Base-by-base conservation (phyloP, 768 basidiomycete species). In the Leccinum uliginosum region DNA sequence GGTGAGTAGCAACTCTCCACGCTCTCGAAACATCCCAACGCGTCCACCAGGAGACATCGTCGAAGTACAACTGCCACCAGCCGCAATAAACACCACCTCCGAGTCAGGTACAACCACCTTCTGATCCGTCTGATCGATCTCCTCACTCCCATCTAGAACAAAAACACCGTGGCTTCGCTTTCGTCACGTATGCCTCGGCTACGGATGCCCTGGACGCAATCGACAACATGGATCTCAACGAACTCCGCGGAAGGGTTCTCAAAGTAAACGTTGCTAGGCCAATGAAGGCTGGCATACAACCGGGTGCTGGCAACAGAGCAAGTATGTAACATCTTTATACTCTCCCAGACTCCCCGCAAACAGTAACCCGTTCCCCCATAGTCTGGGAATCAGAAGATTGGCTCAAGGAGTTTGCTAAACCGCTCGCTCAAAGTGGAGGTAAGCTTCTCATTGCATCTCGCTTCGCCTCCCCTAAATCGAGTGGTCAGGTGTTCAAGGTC, bases 371-470 rank as follows among this genome's bases (percentile, higher is more conserved):
- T 34, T 17, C 27, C 56, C 32, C 55, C 9, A 0, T 65, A 96
- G 94, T 98, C 62, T 98, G 95, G 95, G 91, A 94, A 67, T 88
- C 90, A 0, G 95, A 98, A 72, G 93, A 97, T 59, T 98, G 94
- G 94, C 74, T 96, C 29, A 76, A 84, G 70, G 79, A 87, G 65
- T 78, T 95, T 70, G 86, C 88, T 3, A 91, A 93, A 65, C 89
- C 91, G 11, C 74, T 89, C 50, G 80, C 83, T 12, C 80, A 86
- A 62, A 85, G 85, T 63, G 89, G 88, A 74, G 90, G 90, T 86
- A 59, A 56, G 76, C 15, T 8, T 51, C 23, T 32, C 43, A 68
- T 24, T 32, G 48, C 27, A 51, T 50, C 47, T 35, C 53, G 19
- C 17, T n/a, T 44, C 21, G 12, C 32, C 19, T 26, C 40, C 24